These are phyloP conservation scores for Leucocoprinus birnbaumii DNA, from an alignment of 768 basidiomycete species.

Conservation along the genomic window DNA sequence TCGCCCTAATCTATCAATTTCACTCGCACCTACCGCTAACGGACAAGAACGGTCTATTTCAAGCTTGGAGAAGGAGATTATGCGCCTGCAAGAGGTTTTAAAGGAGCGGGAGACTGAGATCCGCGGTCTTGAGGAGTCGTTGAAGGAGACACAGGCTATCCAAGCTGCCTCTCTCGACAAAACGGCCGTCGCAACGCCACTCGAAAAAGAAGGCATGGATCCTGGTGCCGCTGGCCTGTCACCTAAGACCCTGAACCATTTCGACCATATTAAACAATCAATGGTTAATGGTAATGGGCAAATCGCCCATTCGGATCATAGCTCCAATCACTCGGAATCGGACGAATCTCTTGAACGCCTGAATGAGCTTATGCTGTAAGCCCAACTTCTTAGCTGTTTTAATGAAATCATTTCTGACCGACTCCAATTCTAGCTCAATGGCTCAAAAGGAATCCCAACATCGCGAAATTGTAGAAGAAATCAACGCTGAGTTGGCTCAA, in stretches of 20 bases:
- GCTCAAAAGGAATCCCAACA: constrained; percentile 94
- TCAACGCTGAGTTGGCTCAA: constrained; percentile 64
- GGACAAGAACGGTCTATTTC: constrained; percentile 67
- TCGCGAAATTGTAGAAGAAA: constrained; percentile 70
- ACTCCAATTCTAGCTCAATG: constrained; percentile 69
- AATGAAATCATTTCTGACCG: constrained; percentile 11
- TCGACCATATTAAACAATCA: constrained; percentile 68
- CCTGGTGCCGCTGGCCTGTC: constrained; percentile 45
- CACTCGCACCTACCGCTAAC: constrained; percentile 37
- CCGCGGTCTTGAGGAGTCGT: constrained; percentile 58
- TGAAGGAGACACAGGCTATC: constrained; percentile 34
- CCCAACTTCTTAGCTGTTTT: constrained; percentile 7
- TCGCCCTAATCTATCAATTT: constrained; percentile 59
- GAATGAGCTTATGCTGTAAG: constrained; percentile 92
- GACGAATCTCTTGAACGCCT: constrained; percentile 78
- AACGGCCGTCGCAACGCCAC: constrained; percentile 12
- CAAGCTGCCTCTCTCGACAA: constrained; percentile 8
- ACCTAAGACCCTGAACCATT: constrained; percentile 69
- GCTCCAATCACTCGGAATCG: constrained; percentile 40
- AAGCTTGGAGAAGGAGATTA: constrained; percentile 92
- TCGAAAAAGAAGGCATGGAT: constrained; percentile 21
- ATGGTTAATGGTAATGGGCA: constrained; percentile 51
- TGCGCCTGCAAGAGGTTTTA: constrained; percentile 90
- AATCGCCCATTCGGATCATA: constrained; percentile 31
- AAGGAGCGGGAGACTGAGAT: constrained; percentile 94